Evolutionary conservation across 805 yeast species (phyloP), one percentile per base, ranked within the genome.

Genomic region (Pichia nakasei): DNA sequence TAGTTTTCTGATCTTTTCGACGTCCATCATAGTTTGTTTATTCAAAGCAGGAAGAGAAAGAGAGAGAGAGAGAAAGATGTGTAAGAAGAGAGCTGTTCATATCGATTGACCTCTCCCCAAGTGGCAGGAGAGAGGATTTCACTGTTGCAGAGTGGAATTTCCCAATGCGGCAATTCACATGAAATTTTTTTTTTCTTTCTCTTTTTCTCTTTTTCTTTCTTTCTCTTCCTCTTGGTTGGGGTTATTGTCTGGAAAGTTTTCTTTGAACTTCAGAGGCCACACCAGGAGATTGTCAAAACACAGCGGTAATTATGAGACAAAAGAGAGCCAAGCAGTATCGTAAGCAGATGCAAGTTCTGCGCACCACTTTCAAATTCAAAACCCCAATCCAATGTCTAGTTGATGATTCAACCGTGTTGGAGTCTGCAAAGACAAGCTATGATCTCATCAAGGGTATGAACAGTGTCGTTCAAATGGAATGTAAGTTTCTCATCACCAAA

Each of bases 261-360:
- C n/a, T n/a, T n/a, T n/a, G n/a, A n/a, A n/a, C n/a, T n/a, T n/a
- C n/a, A n/a, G n/a, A n/a, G n/a, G n/a, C n/a, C n/a, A n/a, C n/a
- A n/a, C n/a, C n/a, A 24, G 27, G 3, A 24, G 27, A 24, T 11
- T 24, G n/a, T n/a, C n/a, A 24, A 37, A 11, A 22, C 9, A 12
- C 40, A 15, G 62, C n/a, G n/a, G n/a, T n/a, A n/a, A n/a, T 47
- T 29, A 91, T 91, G 98, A 87, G 95, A 72, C 96, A 91, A 67
- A 91, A 89, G 65, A 75, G 98, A 65, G 95, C 97, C 42, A 91
- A 91, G 64, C 72, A 93, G 1, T 93, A 93, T 65, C 80, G 91
- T 62, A 91, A 91, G 70, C 96, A 86, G 62, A 83, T 93, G 85
- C 77, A 82, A 52, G 82, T 85, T 44, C 83, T 87, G 55, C 74